Evolutionary conservation across 1,139 yeast genomes (phyloP).

Genomic region (Magnusiomyces sp.): DNA sequence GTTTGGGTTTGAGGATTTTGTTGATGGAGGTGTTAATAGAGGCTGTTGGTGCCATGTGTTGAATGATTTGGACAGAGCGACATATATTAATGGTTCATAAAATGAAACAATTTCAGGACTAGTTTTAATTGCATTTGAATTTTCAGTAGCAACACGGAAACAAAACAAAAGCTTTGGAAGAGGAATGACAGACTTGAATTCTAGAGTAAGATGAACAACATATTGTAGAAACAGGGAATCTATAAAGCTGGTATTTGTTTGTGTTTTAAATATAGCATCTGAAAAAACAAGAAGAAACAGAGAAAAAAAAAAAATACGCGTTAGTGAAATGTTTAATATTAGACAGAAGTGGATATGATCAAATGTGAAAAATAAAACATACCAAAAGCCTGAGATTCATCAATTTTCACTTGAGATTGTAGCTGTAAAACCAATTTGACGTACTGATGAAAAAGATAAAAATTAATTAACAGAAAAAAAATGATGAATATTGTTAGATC

Average conservation of each 20-base stretch:
- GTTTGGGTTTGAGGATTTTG: not conserved
- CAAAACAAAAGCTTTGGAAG: conserved; percentile 19
- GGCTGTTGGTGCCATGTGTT: conserved; percentile 6
- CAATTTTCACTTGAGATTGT: too few species aligned
- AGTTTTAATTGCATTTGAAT: not conserved
- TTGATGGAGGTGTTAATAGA: not conserved
- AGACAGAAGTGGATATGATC: not conserved
- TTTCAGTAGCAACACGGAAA: conserved; percentile 6
- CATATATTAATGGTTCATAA: conserved; percentile 10
- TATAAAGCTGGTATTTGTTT: conserved; percentile 14
- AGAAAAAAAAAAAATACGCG: not conserved
- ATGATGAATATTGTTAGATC: too few species aligned
- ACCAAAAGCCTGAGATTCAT: too few species aligned
- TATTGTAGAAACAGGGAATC: conserved; percentile 30
- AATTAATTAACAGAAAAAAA: too few species aligned
- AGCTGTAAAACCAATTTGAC: too few species aligned
- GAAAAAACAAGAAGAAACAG: not conserved
- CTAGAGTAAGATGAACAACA: conserved; percentile 24
- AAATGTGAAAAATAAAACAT: not conserved
- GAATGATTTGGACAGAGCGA: conserved; percentile 10
- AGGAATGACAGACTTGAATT: conserved; percentile 23
- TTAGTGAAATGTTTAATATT: not conserved
- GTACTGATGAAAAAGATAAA: too few species aligned
- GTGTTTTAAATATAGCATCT: conserved; percentile 11
- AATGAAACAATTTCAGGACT: conserved; percentile 3